Percentiles rank a stretch among this genome's conserved stretches.
phyloP scores from a whole-genome alignment of 306 rosid species.

The Bauhinia variegata region DNA sequence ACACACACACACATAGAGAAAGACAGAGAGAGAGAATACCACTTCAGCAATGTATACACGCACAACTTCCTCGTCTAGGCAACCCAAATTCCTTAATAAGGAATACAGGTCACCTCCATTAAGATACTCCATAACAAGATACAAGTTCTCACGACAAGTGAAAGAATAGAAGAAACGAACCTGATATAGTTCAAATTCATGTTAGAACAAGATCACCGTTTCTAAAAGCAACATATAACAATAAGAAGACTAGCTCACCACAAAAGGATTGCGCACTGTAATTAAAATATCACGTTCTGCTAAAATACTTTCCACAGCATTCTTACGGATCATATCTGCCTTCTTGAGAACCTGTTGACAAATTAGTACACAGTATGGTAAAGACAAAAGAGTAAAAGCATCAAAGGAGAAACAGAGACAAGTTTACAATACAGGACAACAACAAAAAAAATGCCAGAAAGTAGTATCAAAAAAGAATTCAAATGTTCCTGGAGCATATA shows the following conservation, averaged over 20 bases:
- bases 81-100: constrained; percentile 92
- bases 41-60: constrained; percentile 99
- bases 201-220: constrained; percentile 37
- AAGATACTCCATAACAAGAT: constrained; percentile 98
- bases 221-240: constrained; percentile 31
- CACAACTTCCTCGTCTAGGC: constrained; percentile 92
- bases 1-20: too few relatives aligned
- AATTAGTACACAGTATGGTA: constrained; percentile 30
- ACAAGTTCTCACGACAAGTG: constrained; percentile 94
- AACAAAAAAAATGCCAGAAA: background rate
- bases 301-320: constrained; percentile 98
- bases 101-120: constrained; percentile 99
- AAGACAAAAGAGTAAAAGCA: constrained; percentile 12
- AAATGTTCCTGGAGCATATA: too few relatives aligned
- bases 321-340: constrained; percentile 98
- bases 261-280: constrained; percentile 98
- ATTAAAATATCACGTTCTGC: constrained; percentile 99
- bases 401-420: background rate
- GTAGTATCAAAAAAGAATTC: background rate
- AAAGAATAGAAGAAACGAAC: constrained; percentile 99
- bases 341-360: constrained; percentile 83
- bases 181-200: constrained; percentile 50
- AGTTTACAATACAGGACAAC: constrained; percentile 5
- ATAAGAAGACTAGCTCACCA: constrained; percentile 66
- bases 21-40: constrained; percentile 50